Base-by-base conservation (phyloP, 345 rosid species). In the Passiflora organensis region DNA sequence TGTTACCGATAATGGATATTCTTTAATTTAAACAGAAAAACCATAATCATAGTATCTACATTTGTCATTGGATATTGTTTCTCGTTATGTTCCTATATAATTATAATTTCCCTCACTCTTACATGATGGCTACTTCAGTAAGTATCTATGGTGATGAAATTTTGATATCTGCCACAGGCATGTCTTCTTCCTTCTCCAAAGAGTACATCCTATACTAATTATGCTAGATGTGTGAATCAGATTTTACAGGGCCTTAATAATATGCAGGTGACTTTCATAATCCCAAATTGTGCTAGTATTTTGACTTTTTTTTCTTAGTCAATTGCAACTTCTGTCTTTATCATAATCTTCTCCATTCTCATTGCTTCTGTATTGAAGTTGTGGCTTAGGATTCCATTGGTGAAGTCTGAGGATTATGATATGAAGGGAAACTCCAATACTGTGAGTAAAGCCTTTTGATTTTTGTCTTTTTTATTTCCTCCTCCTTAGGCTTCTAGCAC, bases 101-200 rank as follows among this genome's bases (percentile, higher is more conserved):
- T n/a, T n/a, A n/a, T n/a, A n/a, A n/a, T n/a, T n/a, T n/a, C n/a
- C n/a, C n/a, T n/a, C n/a, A n/a, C n/a, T n/a, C n/a, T n/a, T n/a
- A n/a, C n/a, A n/a, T n/a, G n/a, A n/a, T n/a, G n/a, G n/a, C n/a
- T n/a, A n/a, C n/a, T n/a, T n/a, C n/a, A n/a, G n/a, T n/a, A n/a
- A n/a, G n/a, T n/a, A n/a, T n/a, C n/a, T n/a, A n/a, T n/a, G 8
- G 34, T 28, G 3, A 28, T 28, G 8, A 28, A 2, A 8, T 28
- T 28, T 2, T 28, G 8, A 28, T 51, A 13, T 59, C 32, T 66
- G 22, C 43, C 69, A 58, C 75, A 93, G 99, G 99, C 99, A 49
- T 93, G 99, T 67, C 82, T 93, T 76, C 96, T 93, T 66, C 99
- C 99, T 64, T 61, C 82, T 44, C 99, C 99, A 20, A 93, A 79